A percentile compares a stretch with the other conserved stretches of the same genome.
Evolutionary conservation across 768 basidiomycete genomes (phyloP).

Genomic region (Panaeolus cyanescens): DNA sequence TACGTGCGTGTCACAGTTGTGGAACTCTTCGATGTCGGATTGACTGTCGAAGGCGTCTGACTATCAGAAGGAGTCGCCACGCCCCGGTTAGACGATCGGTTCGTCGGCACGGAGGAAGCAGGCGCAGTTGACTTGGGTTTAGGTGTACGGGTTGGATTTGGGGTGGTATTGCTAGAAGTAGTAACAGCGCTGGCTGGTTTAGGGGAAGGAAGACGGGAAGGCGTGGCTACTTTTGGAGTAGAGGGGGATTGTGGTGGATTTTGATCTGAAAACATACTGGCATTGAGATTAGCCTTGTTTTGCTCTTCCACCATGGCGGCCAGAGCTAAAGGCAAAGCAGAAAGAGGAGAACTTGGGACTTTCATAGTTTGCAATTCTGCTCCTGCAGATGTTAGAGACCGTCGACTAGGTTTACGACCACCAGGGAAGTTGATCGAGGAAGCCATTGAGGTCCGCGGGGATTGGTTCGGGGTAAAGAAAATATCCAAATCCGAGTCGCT

Average conservation of each 20-base stretch:
- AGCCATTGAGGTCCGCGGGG: constrained; percentile 51
- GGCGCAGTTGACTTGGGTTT: not conserved
- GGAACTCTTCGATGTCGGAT: not conserved
- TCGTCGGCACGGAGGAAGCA: not conserved
- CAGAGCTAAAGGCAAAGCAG: constrained; percentile 4
- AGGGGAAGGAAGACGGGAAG: not conserved
- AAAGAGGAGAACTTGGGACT: not conserved
- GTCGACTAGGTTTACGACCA: constrained; percentile 25
- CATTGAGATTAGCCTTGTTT: not conserved
- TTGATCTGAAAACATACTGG: not conserved
- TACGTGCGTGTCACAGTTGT: constrained; percentile 3
- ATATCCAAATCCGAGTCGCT: constrained; percentile 39
- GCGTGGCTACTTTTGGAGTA: not conserved
- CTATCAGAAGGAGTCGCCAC: not conserved
- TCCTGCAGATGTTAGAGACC: constrained; percentile 15
- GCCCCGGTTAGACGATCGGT: not conserved
- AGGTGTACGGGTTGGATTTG: constrained; percentile 5
- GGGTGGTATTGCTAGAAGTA: constrained; percentile 6
- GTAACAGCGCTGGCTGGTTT: not conserved
- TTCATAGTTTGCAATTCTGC: constrained; percentile 9
- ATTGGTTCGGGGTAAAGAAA: constrained; percentile 65
- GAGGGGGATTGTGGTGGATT: constrained; percentile 3
- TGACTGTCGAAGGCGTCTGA: not conserved
- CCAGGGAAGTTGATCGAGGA: constrained; percentile 31
- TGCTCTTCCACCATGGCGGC: not conserved